Conservation (phyloP, 768 basidiomycete genomes). For the Mycena indigotica region DNA sequence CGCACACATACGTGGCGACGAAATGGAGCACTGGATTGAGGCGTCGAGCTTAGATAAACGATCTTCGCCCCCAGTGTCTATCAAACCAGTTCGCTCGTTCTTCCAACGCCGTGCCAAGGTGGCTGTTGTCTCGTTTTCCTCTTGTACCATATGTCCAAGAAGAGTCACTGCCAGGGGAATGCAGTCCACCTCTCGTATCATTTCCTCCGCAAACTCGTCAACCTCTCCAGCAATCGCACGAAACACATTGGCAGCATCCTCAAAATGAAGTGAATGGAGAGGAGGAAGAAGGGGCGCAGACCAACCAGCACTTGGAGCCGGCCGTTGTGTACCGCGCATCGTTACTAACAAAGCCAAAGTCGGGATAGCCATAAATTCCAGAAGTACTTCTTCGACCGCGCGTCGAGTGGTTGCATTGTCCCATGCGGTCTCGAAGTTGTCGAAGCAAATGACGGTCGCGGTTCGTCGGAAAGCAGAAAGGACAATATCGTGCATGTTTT, state of each 20-base stretch:
- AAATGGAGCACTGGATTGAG: conserved; percentile 25
- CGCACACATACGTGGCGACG: conserved; percentile 24
- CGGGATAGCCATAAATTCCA: conserved; percentile 16
- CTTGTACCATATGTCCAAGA: conserved; percentile 22
- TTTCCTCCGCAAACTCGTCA: conserved; percentile 20
- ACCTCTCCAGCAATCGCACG: conserved; percentile 20
- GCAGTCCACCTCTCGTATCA: conserved; percentile 22
- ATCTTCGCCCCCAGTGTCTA: conserved; percentile 23
- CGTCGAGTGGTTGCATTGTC: conserved; percentile 13
- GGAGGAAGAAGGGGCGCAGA: conserved; percentile 18
- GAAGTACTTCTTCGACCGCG: conserved; percentile 17
- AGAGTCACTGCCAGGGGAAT: conserved; percentile 22
- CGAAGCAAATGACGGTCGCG: conserved; percentile 15
- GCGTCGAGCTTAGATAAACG: conserved; percentile 26
- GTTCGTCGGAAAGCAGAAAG: conserved; percentile 13
- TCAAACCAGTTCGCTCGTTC: conserved; percentile 20
- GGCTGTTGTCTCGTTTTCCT: conserved; percentile 23
- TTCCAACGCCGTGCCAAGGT: conserved; percentile 23
- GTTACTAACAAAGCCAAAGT: conserved; percentile 15
- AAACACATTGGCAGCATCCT: conserved; percentile 17
- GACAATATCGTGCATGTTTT: conserved; percentile 23
- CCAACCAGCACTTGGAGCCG: conserved; percentile 19
- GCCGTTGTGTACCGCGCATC: conserved; percentile 22
- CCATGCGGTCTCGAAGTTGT: conserved; percentile 24
- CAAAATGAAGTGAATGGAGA: conserved; percentile 16